These are phyloP conservation scores for Tolypocladium ophioglossoides DNA, from an alignment of 2,329 filamentous ascomycete species.

Conservation along the genomic window DNA sequence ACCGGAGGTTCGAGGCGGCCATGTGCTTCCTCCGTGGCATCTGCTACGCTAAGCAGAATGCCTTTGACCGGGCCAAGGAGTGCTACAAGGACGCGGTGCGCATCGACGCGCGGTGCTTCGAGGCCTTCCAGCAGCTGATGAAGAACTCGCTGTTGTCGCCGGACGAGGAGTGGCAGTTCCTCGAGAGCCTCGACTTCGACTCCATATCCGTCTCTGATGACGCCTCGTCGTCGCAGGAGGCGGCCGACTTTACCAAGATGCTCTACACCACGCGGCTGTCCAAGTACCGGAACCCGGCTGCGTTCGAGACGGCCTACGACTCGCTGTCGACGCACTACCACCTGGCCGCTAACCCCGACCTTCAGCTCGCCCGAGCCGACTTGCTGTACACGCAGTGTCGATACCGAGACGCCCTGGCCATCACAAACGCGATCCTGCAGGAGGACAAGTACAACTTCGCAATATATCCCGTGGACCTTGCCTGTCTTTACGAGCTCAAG, in stretches of 20 bases:
- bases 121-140: conserved; percentile 96
- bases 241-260: conserved; percentile 88
- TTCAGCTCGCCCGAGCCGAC: conserved; percentile 82
- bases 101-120: conserved; percentile 96
- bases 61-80: conserved; percentile 92
- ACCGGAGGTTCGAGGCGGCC: conserved; percentile 81
- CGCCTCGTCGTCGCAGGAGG: conserved; percentile 64
- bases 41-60: conserved; percentile 94
- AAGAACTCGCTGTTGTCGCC: conserved; percentile 88
- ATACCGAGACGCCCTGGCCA: conserved; percentile 73
- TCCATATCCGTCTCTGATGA: conserved; percentile 59
- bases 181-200: conserved; percentile 85
- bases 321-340: conserved; percentile 91
- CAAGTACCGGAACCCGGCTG: conserved; percentile 81
- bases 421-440: conserved; percentile 74
- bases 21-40: conserved; percentile 95
- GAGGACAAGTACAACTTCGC: conserved; percentile 82
- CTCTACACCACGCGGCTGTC: conserved; percentile 92
- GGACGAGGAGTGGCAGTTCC: conserved; percentile 80
- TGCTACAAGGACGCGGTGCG: conserved; percentile 96
- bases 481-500: conserved; percentile 78
- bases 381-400: conserved; percentile 90
- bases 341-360: conserved; percentile 74
- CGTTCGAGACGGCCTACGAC: conserved; percentile 78
- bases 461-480: conserved; percentile 83